phyloP scores from a whole-genome alignment of 148 eudicot species.

The Bassia scoparia region DNA sequence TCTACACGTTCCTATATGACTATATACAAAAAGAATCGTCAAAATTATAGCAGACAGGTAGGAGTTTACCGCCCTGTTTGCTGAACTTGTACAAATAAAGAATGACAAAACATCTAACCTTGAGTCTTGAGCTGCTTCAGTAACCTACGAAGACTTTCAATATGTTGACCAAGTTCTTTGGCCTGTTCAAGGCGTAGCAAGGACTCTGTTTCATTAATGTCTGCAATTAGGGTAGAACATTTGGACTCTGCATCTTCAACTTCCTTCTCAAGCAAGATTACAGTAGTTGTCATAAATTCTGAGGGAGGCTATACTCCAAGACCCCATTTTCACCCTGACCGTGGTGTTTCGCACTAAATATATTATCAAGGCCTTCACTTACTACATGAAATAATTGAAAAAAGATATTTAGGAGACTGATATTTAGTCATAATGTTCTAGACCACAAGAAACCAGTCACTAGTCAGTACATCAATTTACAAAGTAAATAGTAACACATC shows the following conservation, averaged over 20 bases:
- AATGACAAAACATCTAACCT: conserved; percentile 20
- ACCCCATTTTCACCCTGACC: conserved; percentile 31
- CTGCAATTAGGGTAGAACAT: conserved; percentile 53
- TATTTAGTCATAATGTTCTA: no score
- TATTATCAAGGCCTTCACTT: conserved; percentile 61
- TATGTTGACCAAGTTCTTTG: conserved; percentile 59
- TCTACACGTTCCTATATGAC: conserved; percentile 20
- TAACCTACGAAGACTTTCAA: conserved; percentile 62
- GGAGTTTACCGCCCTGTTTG: conserved; percentile 15
- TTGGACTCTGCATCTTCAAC: conserved; percentile 54
- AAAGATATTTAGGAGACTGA: no score
- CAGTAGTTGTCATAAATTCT: conserved; percentile 38
- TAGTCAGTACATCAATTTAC: not conserved
- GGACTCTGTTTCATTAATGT: conserved; percentile 40
- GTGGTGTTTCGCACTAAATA: conserved; percentile 43
- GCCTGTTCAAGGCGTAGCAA: conserved; percentile 42
- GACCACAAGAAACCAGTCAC: not conserved
- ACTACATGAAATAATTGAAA: no score
- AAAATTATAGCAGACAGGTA: conserved; percentile 5
- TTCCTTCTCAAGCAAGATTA: conserved; percentile 59
- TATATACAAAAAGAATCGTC: conserved; percentile 36
- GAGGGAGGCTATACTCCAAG: conserved; percentile 30
- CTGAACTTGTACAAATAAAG: not conserved
- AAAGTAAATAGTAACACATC: not conserved
- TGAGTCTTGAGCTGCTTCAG: conserved; percentile 47